Conservation (phyloP, 176 grass and related monocot genomes). For the Oryza meyeriana region DNA sequence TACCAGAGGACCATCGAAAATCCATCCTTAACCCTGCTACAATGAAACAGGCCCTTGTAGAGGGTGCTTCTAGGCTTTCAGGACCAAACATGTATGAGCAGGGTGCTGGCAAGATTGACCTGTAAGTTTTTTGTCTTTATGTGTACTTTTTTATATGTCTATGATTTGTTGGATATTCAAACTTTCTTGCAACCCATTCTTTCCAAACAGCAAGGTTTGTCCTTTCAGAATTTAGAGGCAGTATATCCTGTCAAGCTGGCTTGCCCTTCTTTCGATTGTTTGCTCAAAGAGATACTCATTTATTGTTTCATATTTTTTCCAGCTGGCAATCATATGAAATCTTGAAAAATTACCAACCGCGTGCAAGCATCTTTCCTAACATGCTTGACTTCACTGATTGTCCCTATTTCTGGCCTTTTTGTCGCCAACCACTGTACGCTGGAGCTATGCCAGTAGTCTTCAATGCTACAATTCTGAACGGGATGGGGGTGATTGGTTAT, state of each 20-base stretch:
- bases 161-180: conserved; percentile 18
- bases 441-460: conserved; percentile 92
- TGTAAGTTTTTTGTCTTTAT: conserved; percentile 63
- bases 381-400: conserved; percentile 83
- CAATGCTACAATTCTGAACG: conserved; percentile 95
- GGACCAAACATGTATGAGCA: conserved; percentile 97
- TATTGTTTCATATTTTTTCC: conserved; percentile 32
- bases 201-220: neutral
- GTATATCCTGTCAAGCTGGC: neutral
- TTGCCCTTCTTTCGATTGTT: conserved; percentile 16
- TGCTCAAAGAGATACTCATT: conserved; percentile 26
- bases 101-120: conserved; percentile 86
- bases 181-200: neutral
- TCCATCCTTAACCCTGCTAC: conserved; percentile 76
- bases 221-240: neutral
- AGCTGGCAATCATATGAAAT: conserved; percentile 94
- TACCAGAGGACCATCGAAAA: conserved; percentile 71
- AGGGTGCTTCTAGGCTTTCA: conserved; percentile 93
- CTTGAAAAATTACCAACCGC: conserved; percentile 80
- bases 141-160: neutral
- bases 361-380: conserved; percentile 82
- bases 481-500: conserved; percentile 93
- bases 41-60: conserved; percentile 98
- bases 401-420: conserved; percentile 95
- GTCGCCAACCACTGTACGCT: conserved; percentile 86